Evolutionary conservation across 305 asterid species (phyloP), one percentile per base, ranked within the genome.

Genomic region (Lippia alba): DNA sequence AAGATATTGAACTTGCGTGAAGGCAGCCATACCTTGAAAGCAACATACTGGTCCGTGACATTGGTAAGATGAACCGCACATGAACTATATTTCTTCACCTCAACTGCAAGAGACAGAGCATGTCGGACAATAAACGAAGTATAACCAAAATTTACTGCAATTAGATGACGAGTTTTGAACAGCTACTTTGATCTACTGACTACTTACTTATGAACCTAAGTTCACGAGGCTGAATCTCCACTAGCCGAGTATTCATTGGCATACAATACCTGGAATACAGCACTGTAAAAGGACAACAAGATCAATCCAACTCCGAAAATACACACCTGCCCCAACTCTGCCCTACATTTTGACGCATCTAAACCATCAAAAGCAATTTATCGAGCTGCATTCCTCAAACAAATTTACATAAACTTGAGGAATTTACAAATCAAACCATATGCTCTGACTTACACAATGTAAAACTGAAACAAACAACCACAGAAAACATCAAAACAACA

Each of bases 21-120:
- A 15, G 55, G 24, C 48, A 69, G 49, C 45, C 72, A 41, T 68
- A 83, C 91, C 91, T 86, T 86, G 75, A 81, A 86, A 49, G 84
- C 89, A 46, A 86, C 85, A 69, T 71, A 84, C 20, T 86, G 84
- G 58, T 83, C 89, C 4, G 85, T 71, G 74, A 69, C 56, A 74
- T 86, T 86, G 74, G 74, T 48, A 63, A 86, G 75, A 72, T 67
- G 74, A 61, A 83, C 85, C 54, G 80, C 61, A 49, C 84, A 81
- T 20, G 84, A 70, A 67, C 85, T 81, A 79, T 83, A 87, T 69
- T 86, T 83, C 85, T 80, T 84, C 66, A 82, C 74, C 83, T 86
- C 91, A 79, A 83, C 91, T 86, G 66, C 56, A 40, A 63, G 74
- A 73, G 32, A 39, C 56, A 65, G 44, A 12, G 49, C 66, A n/a